Conservation (phyloP, 495 filamentous ascomycete genomes). For the Trypethelium eluteriae region DNA sequence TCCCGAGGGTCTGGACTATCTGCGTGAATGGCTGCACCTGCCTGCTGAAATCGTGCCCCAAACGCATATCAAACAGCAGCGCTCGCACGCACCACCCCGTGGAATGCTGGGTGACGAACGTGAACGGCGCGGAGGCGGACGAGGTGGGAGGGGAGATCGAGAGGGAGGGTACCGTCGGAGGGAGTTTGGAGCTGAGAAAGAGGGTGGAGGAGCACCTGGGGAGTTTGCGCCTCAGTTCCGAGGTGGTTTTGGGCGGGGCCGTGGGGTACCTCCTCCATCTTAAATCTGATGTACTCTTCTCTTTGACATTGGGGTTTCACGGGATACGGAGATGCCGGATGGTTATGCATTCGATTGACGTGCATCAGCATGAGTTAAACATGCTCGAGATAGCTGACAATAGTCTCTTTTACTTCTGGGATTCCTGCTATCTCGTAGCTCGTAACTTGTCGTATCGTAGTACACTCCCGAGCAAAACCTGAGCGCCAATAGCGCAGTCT, state of each 20-base stretch:
- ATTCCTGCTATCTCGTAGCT: constrained; percentile 10
- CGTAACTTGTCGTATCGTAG: constrained; percentile 50
- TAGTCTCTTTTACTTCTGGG: not conserved
- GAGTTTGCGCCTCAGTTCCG: constrained; percentile 77
- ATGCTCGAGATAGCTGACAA: constrained; percentile 4
- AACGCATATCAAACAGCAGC: constrained; percentile 99
- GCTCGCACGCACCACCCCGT: constrained; percentile 93
- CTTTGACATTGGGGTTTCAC: not conserved
- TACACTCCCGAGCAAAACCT: constrained; percentile 55
- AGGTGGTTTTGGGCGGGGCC: constrained; percentile 37
- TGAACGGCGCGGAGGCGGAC: constrained; percentile 65
- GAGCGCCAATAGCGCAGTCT: constrained; percentile 56
- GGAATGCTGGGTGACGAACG: constrained; percentile 97
- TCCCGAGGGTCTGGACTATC: constrained; percentile 98
- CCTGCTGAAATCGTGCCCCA: constrained; percentile 98
- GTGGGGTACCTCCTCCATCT: constrained; percentile 10
- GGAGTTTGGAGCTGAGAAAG: constrained; percentile 82
- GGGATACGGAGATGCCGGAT: not conserved
- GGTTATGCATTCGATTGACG: not conserved
- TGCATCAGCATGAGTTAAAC: constrained; percentile 41
- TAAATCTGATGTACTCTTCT: constrained; percentile 2
- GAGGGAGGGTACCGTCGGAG: constrained; percentile 90
- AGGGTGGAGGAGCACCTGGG: constrained; percentile 89
- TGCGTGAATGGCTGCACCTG: constrained; percentile 99
- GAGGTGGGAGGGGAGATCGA: constrained; percentile 51